Conservation (phyloP, 1,284 basidiomycete genomes). For the Sparassis latifolia region DNA sequence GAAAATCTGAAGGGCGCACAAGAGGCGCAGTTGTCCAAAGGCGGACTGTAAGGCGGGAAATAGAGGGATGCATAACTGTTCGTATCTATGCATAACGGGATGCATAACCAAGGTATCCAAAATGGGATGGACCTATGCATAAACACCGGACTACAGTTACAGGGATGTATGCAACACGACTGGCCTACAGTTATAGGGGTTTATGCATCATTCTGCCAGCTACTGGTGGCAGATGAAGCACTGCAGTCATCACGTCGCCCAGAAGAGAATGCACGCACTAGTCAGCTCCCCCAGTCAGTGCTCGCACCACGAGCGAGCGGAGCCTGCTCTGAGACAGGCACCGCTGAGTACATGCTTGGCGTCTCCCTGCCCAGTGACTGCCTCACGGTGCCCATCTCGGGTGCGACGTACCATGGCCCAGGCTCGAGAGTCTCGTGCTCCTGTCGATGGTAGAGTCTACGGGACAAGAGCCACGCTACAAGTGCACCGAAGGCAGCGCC, state of each 20-base stretch:
- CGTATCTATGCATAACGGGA: too few relatives aligned
- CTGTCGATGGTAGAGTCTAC: slow-evolving; percentile 13
- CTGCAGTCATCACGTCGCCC: background rate
- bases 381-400: slow-evolving; percentile 7
- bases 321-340: background rate
- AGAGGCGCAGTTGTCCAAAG: too few relatives aligned
- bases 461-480: slow-evolving; percentile 19
- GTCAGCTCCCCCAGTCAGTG: background rate
- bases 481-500: slow-evolving; percentile 32
- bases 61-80: too few relatives aligned
- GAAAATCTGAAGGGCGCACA: too few relatives aligned
- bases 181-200: too few relatives aligned
- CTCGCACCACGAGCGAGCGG: background rate
- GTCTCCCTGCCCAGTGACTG: background rate
- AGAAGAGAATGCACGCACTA: background rate
- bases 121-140: too few relatives aligned
- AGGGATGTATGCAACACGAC: too few relatives aligned
- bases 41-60: too few relatives aligned
- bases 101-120: too few relatives aligned
- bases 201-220: too few relatives aligned
- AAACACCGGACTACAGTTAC: too few relatives aligned
- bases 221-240: background rate
- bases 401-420: slow-evolving; percentile 33
- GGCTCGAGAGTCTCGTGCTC: slow-evolving; percentile 19
- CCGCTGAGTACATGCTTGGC: background rate